Conservation (phyloP, 148 eudicot genomes). For the Chenopodium suecicum region DNA sequence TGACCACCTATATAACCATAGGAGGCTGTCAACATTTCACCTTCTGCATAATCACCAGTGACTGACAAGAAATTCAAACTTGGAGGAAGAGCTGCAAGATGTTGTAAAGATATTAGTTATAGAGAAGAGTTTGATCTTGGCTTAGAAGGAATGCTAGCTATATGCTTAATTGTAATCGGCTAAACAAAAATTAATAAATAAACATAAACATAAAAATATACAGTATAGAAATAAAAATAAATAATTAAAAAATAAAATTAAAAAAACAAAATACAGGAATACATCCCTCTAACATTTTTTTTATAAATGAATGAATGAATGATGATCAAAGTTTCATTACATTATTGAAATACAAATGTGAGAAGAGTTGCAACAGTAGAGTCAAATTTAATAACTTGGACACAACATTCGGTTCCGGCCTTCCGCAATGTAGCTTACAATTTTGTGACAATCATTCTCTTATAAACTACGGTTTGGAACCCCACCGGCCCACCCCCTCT, state of each 20-base stretch:
- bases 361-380: background rate
- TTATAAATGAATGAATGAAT: background rate
- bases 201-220: too few species aligned
- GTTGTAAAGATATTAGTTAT: constrained; percentile 22
- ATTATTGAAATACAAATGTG: background rate
- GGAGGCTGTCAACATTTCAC: constrained; percentile 85
- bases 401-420: background rate
- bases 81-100: constrained; percentile 88
- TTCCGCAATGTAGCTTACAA: background rate
- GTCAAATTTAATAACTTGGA: background rate
- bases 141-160: too few species aligned
- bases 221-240: too few species aligned
- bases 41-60: constrained; percentile 91
- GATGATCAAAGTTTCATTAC: background rate
- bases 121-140: background rate
- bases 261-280: background rate
- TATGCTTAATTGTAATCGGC: too few species aligned
- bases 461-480: background rate
- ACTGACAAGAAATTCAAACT: constrained; percentile 87
- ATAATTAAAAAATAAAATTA: too few species aligned
- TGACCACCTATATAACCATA: constrained; percentile 98
- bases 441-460: background rate
- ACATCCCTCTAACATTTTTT: background rate
- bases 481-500: too few species aligned
- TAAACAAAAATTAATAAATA: too few species aligned